Conservation (phyloP, 1,284 basidiomycete species). For the Leccinum subrobustum region DNA sequence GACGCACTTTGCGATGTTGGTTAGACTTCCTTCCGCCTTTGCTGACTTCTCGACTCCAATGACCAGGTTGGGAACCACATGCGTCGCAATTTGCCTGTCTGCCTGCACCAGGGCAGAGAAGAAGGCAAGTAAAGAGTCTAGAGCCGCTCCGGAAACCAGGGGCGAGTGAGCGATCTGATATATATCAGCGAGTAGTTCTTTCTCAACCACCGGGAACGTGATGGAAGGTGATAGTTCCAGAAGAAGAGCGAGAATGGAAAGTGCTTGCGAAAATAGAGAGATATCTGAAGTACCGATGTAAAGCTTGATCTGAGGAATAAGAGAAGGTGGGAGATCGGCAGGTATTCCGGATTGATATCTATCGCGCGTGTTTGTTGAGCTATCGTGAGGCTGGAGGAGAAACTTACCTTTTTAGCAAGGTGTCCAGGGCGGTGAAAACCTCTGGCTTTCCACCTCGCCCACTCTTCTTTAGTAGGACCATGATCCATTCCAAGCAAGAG, state of each 20-base stretch:
- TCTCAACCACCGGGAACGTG: conserved; percentile 73
- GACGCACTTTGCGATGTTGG: conserved; percentile 81
- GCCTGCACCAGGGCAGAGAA: conserved; percentile 79
- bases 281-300: conserved; percentile 77
- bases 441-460: conserved; percentile 80
- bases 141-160: conserved; percentile 66
- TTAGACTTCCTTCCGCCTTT: conserved; percentile 52
- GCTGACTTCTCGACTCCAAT: conserved; percentile 56
- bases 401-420: conserved; percentile 66
- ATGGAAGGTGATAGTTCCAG: conserved; percentile 63
- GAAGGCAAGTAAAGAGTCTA: conserved; percentile 83
- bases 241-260: conserved; percentile 70
- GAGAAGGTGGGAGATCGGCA: conserved; percentile 52
- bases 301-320: conserved; percentile 72
- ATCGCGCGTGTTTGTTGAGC: conserved; percentile 2
- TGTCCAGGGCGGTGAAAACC: conserved; percentile 77
- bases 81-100: conserved; percentile 77
- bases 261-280: conserved; percentile 72
- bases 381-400: conserved; percentile 11
- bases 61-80: conserved; percentile 72
- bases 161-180: conserved; percentile 78
- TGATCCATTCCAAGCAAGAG: conserved; percentile 74
- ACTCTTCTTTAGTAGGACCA: conserved; percentile 77
- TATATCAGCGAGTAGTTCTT: conserved; percentile 64
- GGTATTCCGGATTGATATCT: conserved; percentile 72